These are phyloP conservation scores for Penicillium daleae DNA, from an alignment of 495 filamentous ascomycete genomes.

Conservation along the genomic window DNA sequence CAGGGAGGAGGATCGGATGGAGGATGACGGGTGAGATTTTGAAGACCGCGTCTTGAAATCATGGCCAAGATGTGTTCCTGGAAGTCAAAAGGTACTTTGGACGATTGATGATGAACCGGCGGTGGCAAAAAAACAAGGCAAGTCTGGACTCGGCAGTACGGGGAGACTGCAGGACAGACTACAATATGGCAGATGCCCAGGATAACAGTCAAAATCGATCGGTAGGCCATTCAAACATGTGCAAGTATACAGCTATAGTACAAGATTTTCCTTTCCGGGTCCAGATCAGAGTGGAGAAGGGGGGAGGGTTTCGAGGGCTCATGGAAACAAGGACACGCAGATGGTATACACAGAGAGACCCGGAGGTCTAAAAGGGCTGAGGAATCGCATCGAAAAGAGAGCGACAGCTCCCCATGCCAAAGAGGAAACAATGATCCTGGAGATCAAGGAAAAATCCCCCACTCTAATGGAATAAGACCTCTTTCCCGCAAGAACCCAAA, in stretches of 20 bases:
- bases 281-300: conserved; percentile 36
- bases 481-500: conserved; percentile 41
- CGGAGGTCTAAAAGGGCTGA: conserved; percentile 11
- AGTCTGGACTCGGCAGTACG: conserved; percentile 6
- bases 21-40: not conserved
- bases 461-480: conserved; percentile 27
- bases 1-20: not conserved
- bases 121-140: conserved; percentile 33
- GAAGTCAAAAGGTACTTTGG: not conserved
- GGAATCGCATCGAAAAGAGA: conserved; percentile 12
- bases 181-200: not conserved
- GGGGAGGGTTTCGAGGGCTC: conserved; percentile 14
- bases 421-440: conserved; percentile 14
- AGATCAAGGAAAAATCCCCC: conserved; percentile 32
- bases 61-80: conserved; percentile 4
- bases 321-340: conserved; percentile 21
- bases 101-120: conserved; percentile 12
- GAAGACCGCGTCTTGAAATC: not conserved
- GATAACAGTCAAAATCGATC: not conserved
- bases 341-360: conserved; percentile 33
- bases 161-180: not conserved
- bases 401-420: conserved; percentile 5
- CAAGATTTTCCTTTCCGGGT: conserved; percentile 29
- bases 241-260: conserved; percentile 38
- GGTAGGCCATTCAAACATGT: conserved; percentile 25